Conservation (phyloP, 139 green algal species). For the Chlorella vulgaris region DNA sequence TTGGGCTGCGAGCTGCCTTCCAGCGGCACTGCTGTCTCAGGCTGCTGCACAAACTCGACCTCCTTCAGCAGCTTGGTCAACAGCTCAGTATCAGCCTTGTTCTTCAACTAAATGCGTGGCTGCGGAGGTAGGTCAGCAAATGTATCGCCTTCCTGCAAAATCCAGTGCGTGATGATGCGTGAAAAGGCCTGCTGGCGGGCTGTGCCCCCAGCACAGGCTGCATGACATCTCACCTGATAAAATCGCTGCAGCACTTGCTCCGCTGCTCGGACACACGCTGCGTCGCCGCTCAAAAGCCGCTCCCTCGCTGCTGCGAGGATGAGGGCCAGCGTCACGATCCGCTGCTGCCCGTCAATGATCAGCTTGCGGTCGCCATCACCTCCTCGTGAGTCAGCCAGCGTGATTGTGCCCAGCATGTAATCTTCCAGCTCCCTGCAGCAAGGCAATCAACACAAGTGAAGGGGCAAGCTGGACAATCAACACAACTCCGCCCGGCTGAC, state of each 20-base stretch:
- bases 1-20: constrained; percentile 6
- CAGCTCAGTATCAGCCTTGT: not conserved
- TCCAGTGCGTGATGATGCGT: too few species aligned
- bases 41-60: not conserved
- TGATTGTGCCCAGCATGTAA: constrained; percentile 1
- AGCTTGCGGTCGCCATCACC: not conserved
- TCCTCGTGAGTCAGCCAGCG: not conserved
- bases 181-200: too few species aligned
- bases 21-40: not conserved
- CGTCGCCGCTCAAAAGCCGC: not conserved
- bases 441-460: too few species aligned
- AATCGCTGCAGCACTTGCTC: not conserved
- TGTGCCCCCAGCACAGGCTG: too few species aligned
- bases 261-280: not conserved
- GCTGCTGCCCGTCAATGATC: not conserved
- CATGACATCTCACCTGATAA: not conserved
- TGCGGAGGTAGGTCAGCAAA: not conserved
- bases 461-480: too few species aligned
- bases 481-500: too few species aligned
- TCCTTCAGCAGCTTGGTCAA: not conserved
- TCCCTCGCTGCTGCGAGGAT: not conserved
- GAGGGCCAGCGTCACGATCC: not conserved
- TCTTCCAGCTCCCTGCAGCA: not conserved
- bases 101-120: not conserved
- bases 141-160: not conserved